Conservation (phyloP, 352 stramenopile species). For the Pythium rishiriense region DNA sequence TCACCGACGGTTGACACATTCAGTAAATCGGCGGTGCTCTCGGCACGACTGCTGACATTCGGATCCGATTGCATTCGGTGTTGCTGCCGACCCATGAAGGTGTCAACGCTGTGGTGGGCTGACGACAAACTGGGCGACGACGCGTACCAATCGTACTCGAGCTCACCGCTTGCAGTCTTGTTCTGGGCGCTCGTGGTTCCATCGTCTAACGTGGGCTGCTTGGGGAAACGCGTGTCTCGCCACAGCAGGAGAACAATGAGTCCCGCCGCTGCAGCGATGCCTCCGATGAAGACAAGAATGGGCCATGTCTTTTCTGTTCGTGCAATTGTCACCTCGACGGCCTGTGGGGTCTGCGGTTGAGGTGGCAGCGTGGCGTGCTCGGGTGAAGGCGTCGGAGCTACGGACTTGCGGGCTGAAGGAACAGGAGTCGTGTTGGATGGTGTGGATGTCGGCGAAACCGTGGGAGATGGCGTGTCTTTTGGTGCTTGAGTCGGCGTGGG, state of each 20-base stretch:
- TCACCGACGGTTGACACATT: slow-evolving; percentile 21
- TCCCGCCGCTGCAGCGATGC: background rate
- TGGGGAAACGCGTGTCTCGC: slow-evolving; percentile 13
- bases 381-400: background rate
- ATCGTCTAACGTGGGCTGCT: background rate
- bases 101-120: slow-evolving; percentile 13
- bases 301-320: slow-evolving; percentile 11
- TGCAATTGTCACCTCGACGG: background rate
- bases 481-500: background rate
- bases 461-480: background rate
- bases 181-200: background rate
- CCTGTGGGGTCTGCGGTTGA: slow-evolving; percentile 7
- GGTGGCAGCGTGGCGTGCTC: background rate
- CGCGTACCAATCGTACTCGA: slow-evolving; percentile 24
- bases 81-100: slow-evolving; percentile 23
- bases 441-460: background rate
- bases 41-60: slow-evolving; percentile 22
- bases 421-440: background rate
- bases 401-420: background rate
- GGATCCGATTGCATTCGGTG: slow-evolving; percentile 11
- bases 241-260: slow-evolving; percentile 12
- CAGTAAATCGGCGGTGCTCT: slow-evolving; percentile 19
- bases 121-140: slow-evolving; percentile 17
- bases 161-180: slow-evolving; percentile 17
- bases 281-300: slow-evolving; percentile 6